Base-by-base conservation (phyloP, 140 eudicot species). In the Bidens hawaiensis region DNA sequence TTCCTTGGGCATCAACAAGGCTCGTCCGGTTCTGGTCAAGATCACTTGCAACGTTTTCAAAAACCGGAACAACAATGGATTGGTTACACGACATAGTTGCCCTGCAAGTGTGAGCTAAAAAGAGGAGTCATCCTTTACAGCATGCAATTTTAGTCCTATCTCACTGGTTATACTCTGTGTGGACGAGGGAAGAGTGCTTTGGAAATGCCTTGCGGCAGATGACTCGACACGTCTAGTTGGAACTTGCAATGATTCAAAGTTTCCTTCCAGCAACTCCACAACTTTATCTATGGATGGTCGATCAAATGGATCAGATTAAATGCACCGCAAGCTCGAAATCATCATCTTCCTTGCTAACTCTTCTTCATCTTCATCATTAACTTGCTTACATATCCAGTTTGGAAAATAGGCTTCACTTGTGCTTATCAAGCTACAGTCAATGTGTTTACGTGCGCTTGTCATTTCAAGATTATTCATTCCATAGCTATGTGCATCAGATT, bases 211-310 rank as follows among this genome's bases (percentile, higher is more conserved):
- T 5, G 58, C 33, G 18, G 49, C 45, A 71, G 70, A 38, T 5
- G 57, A 26, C 70, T 62, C 63, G 8, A 70, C 49, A 26, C 25
- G 52, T 53, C 62, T 71, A 25, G 81, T 79, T 0, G 85, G 81
- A 45, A 75, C 30, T 71, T 62, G 36, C 28, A 80, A 41, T 6
- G 74, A 40, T 19, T 80, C 52, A 19, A 67, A 12, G 33, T 34
- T 26, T 58, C 79, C 82, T 60, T 80, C 72, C 46, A 76, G 59
- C 85, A 80, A 76, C 50, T 80, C 76, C 2, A 76, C 58, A 19
- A 63, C 85, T 58, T 72, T 71, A 62, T 25, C 71, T 68, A 67
- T 80, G 3, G 79, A 66, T 6, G 85, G 81, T 6, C 85, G 48
- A 25, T 75, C 47, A 10, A 63, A 38, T 50, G 79, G 81, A 67